These are phyloP conservation scores for Aureobasidium sp. DNA, from an alignment of 2,329 filamentous ascomycete genomes.

Conservation along the genomic window DNA sequence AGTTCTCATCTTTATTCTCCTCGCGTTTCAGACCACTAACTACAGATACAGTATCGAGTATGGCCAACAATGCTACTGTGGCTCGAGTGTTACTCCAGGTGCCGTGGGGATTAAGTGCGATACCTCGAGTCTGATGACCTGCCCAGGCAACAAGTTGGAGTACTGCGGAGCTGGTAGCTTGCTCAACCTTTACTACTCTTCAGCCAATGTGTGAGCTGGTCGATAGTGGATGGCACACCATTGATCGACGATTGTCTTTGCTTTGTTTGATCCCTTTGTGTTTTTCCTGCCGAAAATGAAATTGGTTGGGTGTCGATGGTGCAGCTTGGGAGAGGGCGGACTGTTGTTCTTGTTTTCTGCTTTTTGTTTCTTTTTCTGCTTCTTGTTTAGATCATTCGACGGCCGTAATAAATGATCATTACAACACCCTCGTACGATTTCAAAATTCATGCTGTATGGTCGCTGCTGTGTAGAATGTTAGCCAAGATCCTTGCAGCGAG, in stretches of 20 bases:
- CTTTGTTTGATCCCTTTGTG: background rate
- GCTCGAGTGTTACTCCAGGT: conserved; percentile 18
- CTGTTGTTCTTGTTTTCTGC: background rate
- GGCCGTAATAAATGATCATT: too few relatives aligned
- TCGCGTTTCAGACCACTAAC: background rate
- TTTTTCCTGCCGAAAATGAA: background rate
- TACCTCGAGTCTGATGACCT: conserved; percentile 19
- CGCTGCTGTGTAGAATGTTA: too few relatives aligned
- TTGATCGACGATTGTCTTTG: background rate
- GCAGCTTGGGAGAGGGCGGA: background rate
- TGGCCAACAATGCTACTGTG: conserved; percentile 24
- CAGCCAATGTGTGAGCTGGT: conserved; percentile 21
- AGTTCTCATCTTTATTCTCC: background rate
- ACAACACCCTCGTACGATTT: too few relatives aligned
- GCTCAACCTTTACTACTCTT: conserved; percentile 27
- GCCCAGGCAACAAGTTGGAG: conserved; percentile 22
- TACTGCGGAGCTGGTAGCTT: conserved; percentile 25
- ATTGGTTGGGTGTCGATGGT: background rate
- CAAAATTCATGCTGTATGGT: too few relatives aligned
- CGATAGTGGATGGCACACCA: background rate
- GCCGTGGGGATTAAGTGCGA: conserved; percentile 18
- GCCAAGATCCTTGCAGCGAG: too few relatives aligned
- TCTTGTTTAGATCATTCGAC: background rate
- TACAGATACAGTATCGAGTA: conserved; percentile 16
- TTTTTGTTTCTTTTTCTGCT: background rate